Conservation (phyloP, 2,329 filamentous ascomycete species). For the Aspergillus ibericus region DNA sequence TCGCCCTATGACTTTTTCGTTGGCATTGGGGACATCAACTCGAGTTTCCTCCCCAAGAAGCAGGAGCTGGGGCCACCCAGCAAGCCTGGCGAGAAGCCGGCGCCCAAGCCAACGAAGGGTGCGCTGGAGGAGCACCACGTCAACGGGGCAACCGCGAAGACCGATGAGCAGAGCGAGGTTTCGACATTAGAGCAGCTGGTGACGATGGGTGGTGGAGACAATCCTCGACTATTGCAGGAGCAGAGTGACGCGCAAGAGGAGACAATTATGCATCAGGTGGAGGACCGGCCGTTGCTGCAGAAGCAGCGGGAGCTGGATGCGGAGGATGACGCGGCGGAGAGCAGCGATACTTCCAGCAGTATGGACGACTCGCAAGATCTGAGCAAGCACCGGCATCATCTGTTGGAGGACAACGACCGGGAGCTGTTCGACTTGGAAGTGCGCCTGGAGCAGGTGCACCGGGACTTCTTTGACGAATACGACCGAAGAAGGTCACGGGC, state of each 20-base stretch:
- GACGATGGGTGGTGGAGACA: slow-evolving; percentile 71
- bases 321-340: slow-evolving; percentile 67
- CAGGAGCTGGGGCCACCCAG: slow-evolving; percentile 54
- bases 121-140: slow-evolving; percentile 26
- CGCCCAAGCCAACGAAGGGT: slow-evolving; percentile 27
- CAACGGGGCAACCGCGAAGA: slow-evolving; percentile 34
- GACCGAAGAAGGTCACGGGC: slow-evolving; percentile 54
- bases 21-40: slow-evolving; percentile 97
- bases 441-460: slow-evolving; percentile 73
- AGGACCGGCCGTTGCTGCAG: slow-evolving; percentile 83
- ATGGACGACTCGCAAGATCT: slow-evolving; percentile 43
- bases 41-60: slow-evolving; percentile 87
- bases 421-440: slow-evolving; percentile 77
- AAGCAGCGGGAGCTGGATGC: slow-evolving; percentile 90
- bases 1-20: slow-evolving; percentile 97
- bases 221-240: slow-evolving; percentile 66
- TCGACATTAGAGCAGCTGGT: slow-evolving; percentile 72
- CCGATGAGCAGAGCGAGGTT: slow-evolving; percentile 36
- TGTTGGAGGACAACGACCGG: slow-evolving; percentile 83
- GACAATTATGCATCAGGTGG: slow-evolving; percentile 81
- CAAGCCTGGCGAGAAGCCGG: slow-evolving; percentile 25
- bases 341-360: slow-evolving; percentile 47
- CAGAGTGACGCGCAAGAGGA: slow-evolving; percentile 86
- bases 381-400: slow-evolving; percentile 62
- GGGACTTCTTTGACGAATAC: slow-evolving; percentile 79